phyloP scores from a whole-genome alignment of 805 yeast genomes.

The Metschnikowia koreensis region DNA sequence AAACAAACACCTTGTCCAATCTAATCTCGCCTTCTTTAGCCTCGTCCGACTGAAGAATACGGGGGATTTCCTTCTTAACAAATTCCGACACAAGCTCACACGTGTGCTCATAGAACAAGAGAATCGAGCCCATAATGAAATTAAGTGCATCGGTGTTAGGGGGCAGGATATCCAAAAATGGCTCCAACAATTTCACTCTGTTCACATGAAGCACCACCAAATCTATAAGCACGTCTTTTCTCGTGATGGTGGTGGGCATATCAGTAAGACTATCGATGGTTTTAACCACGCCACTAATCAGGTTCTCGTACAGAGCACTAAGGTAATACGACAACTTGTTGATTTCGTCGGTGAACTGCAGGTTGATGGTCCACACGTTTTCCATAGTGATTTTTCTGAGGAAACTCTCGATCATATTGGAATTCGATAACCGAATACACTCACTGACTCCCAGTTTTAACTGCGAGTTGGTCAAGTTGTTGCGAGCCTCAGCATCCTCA shows the following conservation, averaged over 20 bases:
- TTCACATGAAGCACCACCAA: slow-evolving; percentile 48
- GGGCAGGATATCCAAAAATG: slow-evolving; percentile 43
- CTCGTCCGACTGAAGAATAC: slow-evolving; percentile 8
- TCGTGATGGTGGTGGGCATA: slow-evolving; percentile 25
- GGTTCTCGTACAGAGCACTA: slow-evolving; percentile 14
- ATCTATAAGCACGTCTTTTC: slow-evolving; percentile 42
- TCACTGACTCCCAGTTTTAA: slow-evolving; percentile 50
- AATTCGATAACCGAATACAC: slow-evolving; percentile 47
- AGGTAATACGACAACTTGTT: slow-evolving; percentile 30
- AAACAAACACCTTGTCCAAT: slow-evolving; percentile 37
- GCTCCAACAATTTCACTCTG: slow-evolving; percentile 51
- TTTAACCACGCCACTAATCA: slow-evolving; percentile 12
- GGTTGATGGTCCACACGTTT: slow-evolving; percentile 42
- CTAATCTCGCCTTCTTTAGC: slow-evolving; percentile 13
- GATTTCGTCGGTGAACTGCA: slow-evolving; percentile 42
- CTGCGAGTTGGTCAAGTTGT: slow-evolving; percentile 26
- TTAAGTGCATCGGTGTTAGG: slow-evolving; percentile 31
- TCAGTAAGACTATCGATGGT: slow-evolving; percentile 22
- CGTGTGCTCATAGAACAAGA: slow-evolving; percentile 25
- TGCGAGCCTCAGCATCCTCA: slow-evolving; percentile 3
- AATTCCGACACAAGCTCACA: slow-evolving; percentile 15
- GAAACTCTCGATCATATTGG: slow-evolving; percentile 51
- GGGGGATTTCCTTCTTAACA: slow-evolving; percentile 12
- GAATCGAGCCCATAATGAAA: slow-evolving; percentile 35
- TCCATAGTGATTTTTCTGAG: slow-evolving; percentile 43